Conservation (phyloP, 257 asterid genomes). For the Striga asiatica region DNA sequence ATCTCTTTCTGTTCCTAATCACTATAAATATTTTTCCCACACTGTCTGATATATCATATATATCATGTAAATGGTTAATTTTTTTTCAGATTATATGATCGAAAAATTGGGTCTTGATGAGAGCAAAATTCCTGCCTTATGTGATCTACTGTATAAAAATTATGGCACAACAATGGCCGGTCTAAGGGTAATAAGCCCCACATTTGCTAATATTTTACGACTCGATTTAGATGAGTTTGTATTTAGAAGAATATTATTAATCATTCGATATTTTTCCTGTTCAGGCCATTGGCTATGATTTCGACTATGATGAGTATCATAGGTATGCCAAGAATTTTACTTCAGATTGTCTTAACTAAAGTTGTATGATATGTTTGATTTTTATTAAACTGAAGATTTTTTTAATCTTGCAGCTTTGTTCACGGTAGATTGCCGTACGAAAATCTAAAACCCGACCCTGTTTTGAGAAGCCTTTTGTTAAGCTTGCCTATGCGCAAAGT, state of each 20-base stretch:
- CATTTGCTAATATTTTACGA: not conserved
- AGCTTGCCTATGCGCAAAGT: slow-evolving; percentile 74
- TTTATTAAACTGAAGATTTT: not conserved
- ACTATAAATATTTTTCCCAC: not conserved
- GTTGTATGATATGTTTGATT: not conserved
- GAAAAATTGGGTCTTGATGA: slow-evolving; percentile 70
- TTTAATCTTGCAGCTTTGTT: slow-evolving; percentile 48
- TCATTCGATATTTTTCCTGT: slow-evolving; percentile 1
- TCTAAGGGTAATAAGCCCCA: slow-evolving; percentile 51
- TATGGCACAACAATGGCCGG: slow-evolving; percentile 99
- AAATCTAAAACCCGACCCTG: slow-evolving; percentile 77
- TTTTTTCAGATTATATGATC: slow-evolving; percentile 55
- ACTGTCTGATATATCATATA: slow-evolving; percentile 2
- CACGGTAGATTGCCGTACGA: slow-evolving; percentile 98
- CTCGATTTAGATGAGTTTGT: not conserved
- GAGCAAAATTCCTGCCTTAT: slow-evolving; percentile 50
- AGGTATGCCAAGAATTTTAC: slow-evolving; percentile 26
- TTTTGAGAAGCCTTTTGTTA: slow-evolving; percentile 60
- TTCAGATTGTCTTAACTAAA: not conserved
- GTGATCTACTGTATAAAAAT: slow-evolving; percentile 66
- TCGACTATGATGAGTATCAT: slow-evolving; percentile 92
- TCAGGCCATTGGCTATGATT: slow-evolving; percentile 96
- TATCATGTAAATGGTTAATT: not conserved
- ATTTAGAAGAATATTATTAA: not conserved
- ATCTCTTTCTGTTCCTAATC: not conserved